Percentiles rank a stretch among this genome's conserved stretches.
Evolutionary conservation across 805 yeast species (phyloP).

Genomic region (Cyberlindnera mycetangii): DNA sequence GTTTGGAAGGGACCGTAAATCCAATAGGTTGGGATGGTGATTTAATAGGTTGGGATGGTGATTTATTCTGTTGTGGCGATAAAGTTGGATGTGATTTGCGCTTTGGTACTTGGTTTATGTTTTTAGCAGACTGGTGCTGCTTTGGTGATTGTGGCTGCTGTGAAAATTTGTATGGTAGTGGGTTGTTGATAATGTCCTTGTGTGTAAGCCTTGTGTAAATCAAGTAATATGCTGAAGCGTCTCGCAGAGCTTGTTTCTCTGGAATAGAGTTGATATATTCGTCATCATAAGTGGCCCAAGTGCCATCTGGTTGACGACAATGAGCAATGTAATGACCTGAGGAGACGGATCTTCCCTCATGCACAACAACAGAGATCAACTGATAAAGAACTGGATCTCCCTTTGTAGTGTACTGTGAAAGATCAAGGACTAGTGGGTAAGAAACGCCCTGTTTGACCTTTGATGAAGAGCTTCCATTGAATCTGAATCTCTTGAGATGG

Average conservation of each 20-base stretch:
- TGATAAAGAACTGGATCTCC: slow-evolving; percentile 57
- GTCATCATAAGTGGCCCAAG: slow-evolving; percentile 94
- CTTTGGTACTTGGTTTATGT: slow-evolving; percentile 8
- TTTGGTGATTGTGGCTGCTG: slow-evolving; percentile 3
- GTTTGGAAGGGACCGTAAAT: not conserved
- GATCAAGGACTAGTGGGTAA: slow-evolving; percentile 74
- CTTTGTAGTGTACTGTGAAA: slow-evolving; percentile 57
- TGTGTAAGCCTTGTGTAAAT: slow-evolving; percentile 77
- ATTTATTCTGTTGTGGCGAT: too few relatives aligned
- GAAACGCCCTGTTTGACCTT: slow-evolving; percentile 86
- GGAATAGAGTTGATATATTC: slow-evolving; percentile 75
- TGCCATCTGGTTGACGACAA: slow-evolving; percentile 86
- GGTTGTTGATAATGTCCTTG: slow-evolving; percentile 32
- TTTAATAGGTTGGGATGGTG: not conserved
- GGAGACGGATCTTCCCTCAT: slow-evolving; percentile 88
- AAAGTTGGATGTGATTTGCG: not conserved
- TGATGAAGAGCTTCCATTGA: slow-evolving; percentile 72
- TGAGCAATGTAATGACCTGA: slow-evolving; percentile 93
- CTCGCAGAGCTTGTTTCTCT: slow-evolving; percentile 71
- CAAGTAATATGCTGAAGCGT: slow-evolving; percentile 87
- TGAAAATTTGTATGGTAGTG: slow-evolving; percentile 3
- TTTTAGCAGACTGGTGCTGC: slow-evolving; percentile 1
- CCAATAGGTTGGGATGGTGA: not conserved
- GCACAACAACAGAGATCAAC: slow-evolving; percentile 81
- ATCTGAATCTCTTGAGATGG: slow-evolving; percentile 89